These are phyloP conservation scores for Solanum phureja DNA, from an alignment of 257 asterid genomes.

Conservation along the genomic window DNA sequence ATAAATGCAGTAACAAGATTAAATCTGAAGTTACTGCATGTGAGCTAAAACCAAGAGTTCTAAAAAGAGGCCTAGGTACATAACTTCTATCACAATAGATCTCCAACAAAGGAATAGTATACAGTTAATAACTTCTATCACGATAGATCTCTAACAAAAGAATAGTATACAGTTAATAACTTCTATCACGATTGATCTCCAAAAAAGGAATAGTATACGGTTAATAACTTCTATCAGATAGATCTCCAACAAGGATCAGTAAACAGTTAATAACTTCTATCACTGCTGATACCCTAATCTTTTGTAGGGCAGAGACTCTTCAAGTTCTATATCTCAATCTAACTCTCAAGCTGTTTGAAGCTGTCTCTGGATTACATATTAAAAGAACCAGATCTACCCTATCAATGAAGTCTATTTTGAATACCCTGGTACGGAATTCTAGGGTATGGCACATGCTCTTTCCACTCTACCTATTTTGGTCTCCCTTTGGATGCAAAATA, in stretches of 20 bases:
- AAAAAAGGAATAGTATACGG: background rate
- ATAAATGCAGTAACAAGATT: background rate
- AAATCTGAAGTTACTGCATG: background rate
- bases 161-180: background rate
- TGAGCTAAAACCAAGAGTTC: background rate
- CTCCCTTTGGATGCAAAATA: background rate
- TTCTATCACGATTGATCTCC: background rate
- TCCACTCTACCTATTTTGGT: background rate
- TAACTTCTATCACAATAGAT: too few species aligned
- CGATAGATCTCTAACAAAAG: background rate
- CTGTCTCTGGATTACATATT: background rate
- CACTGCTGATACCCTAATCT: background rate
- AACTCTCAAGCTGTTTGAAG: background rate
- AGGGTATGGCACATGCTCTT: background rate
- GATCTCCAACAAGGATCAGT: background rate
- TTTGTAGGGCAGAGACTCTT: background rate
- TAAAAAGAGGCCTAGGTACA: background rate
- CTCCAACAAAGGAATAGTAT: too few species aligned
- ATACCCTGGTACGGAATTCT: background rate
- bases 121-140: background rate
- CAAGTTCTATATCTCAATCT: background rate
- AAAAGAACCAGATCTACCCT: background rate
- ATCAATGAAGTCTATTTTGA: background rate
- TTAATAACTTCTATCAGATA: background rate
- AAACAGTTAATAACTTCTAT: background rate